Percentiles rank a stretch among this genome's conserved stretches.
phyloP scores from a whole-genome alignment of 495 filamentous ascomycete species.

The Chaetomium tenue region DNA sequence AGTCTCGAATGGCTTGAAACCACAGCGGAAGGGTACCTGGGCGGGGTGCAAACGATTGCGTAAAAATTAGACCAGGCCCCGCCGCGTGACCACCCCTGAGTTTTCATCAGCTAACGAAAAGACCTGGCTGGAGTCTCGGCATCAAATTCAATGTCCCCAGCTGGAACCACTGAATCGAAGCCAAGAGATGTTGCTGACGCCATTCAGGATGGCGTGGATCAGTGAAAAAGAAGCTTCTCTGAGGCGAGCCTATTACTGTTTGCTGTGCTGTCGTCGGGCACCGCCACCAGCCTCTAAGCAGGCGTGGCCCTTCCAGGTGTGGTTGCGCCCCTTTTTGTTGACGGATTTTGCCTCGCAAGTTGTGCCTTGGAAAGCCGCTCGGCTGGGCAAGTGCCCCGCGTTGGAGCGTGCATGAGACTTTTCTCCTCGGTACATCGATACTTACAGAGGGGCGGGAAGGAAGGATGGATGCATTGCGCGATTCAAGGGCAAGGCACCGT shows the following conservation, averaged over 20 bases:
- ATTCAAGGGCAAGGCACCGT: slow-evolving; percentile 8
- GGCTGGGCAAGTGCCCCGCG: no score
- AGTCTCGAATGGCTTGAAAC: slow-evolving; percentile 20
- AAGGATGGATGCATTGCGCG: slow-evolving; percentile 1
- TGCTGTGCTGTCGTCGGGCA: background rate
- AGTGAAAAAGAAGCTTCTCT: background rate
- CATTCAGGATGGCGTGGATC: slow-evolving; percentile 6
- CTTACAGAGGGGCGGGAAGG: background rate
- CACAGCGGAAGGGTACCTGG: slow-evolving; percentile 24
- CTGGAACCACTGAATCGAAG: slow-evolving; percentile 22
- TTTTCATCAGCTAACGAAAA: slow-evolving; percentile 41
- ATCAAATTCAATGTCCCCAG: slow-evolving; percentile 29
- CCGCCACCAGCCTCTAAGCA: background rate
- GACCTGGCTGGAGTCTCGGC: slow-evolving; percentile 26
- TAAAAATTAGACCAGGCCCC: slow-evolving; percentile 30
- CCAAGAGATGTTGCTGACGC: slow-evolving; percentile 17
- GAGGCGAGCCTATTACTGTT: background rate
- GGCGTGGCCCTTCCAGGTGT: slow-evolving; percentile 2
- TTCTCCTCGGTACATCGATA: no score
- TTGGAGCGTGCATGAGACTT: no score
- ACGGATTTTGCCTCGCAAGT: background rate
- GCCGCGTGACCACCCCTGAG: slow-evolving; percentile 37
- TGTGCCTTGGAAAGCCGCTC: background rate
- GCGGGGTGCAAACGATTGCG: slow-evolving; percentile 32
- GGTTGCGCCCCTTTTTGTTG: background rate